Percentiles rank a stretch among this genome's conserved stretches.
phyloP scores from a whole-genome alignment of 2,329 filamentous ascomycete genomes.

The Bipolaris gigantea region DNA sequence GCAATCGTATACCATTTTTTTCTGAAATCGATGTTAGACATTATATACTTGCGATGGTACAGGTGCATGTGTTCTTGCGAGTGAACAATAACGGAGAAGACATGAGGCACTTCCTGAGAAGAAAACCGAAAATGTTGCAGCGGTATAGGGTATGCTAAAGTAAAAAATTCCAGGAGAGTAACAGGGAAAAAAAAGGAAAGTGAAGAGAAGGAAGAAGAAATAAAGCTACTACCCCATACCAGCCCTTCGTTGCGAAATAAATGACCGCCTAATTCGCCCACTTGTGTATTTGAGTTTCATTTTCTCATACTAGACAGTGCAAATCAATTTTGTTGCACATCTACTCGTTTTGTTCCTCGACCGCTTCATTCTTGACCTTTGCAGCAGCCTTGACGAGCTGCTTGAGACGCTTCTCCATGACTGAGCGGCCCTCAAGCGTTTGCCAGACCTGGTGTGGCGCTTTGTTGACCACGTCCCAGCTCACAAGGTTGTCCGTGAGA shows the following conservation, averaged over 20 bases:
- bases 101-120: neutral
- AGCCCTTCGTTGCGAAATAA: neutral
- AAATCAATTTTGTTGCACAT: neutral
- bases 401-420: constrained; percentile 77
- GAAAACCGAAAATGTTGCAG: constrained; percentile 1
- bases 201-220: neutral
- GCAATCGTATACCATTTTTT: neutral
- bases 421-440: constrained; percentile 68
- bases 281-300: neutral
- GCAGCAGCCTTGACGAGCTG: constrained; percentile 60
- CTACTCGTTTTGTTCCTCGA: neutral
- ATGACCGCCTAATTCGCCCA: neutral
- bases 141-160: constrained; percentile 14
- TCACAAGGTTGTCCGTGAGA: constrained; percentile 74
- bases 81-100: neutral
- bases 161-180: neutral
- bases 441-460: constrained; percentile 88
- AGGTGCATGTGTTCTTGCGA: neutral
- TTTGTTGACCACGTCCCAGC: constrained; percentile 84
- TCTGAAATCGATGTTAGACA: neutral
- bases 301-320: neutral
- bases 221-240: neutral
- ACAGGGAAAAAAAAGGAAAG: neutral
- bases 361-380: constrained; percentile 15
- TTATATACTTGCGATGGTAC: neutral